Base-by-base conservation (phyloP, 352 stramenopile genomes). In the Pythium coloratum region DNA sequence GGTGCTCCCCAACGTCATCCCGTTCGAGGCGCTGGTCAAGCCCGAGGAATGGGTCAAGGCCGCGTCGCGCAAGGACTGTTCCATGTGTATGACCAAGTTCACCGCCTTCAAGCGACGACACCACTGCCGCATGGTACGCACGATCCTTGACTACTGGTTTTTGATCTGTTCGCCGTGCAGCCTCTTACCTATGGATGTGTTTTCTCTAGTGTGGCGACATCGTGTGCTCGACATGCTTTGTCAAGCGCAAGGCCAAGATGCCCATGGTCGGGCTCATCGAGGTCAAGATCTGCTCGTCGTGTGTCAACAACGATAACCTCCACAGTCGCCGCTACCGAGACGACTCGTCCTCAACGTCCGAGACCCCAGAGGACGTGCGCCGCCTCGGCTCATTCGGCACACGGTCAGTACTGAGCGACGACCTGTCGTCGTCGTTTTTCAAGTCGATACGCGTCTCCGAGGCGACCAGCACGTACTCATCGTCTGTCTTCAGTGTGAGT, bases 181-280 rank as follows among this genome's bases (percentile, higher is more conserved):
- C 20, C 20, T 24, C 20, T 24, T 24, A 24, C 20, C 20, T 24
- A 24, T 24, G 20, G 20, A 24, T 24, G 20, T 24, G 20, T 24
- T 30, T 38, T 12, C 2, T 16, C 3, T 62, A 71, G 65, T 71
- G 65, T 42, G 65, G 65, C 2, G 65, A 71, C 16, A 66, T 71
- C 36, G 38, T 71, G 20, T 71, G 65, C 20, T 28, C 50, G 28
- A 71, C 65, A 32, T 71, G 65, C 58, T 71, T 71, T 50, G 58
- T 71, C 38, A 71, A 71, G 58, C 65, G 57, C 65, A 66, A 63
- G 40, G 65, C 65, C 58, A 66, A 66, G 16, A 71, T 71, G 33
- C 65, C 65, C 6, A 71, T 71, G 65, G 65, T 71, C 32, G 65
- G 65, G 16, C 40, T 71, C 51, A 71, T 71, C 16, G 53, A 63